Evolutionary conservation across 208 protist genomes (phyloP).

Genomic region (Wallacemonas collosoma): DNA sequence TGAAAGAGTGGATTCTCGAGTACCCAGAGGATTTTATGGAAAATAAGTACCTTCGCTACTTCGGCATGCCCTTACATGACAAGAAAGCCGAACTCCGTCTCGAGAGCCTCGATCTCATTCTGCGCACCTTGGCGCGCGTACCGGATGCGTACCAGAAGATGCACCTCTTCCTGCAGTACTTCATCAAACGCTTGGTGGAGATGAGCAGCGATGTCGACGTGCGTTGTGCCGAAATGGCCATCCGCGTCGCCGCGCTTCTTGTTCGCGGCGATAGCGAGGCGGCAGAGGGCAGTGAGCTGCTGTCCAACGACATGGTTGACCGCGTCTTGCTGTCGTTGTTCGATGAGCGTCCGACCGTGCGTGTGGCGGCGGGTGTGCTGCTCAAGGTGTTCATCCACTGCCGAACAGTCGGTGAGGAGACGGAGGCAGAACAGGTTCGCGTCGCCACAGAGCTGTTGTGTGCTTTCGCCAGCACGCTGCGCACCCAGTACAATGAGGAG

Average conservation of each 20-base stretch:
- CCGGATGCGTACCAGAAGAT: conserved; percentile 67
- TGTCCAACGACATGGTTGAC: conserved; percentile 85
- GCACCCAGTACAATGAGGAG: conserved; percentile 66
- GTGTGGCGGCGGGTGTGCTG: conserved; percentile 77
- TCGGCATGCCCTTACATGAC: conserved; percentile 90
- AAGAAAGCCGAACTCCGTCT: conserved; percentile 78
- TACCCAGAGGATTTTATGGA: conserved; percentile 81
- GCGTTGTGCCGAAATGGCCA: conserved; percentile 82
- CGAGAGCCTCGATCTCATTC: conserved; percentile 77
- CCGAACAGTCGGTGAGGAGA: conserved; percentile 59
- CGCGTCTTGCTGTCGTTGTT: conserved; percentile 78
- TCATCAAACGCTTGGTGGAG: conserved; percentile 79
- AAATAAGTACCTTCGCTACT: conserved; percentile 91
- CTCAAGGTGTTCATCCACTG: conserved; percentile 87
- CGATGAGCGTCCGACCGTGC: conserved; percentile 87
- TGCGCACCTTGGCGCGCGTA: conserved; percentile 58
- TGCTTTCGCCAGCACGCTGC: conserved; percentile 74
- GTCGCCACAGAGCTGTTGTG: conserved; percentile 72
- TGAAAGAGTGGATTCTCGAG: conserved; percentile 76
- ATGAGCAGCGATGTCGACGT: conserved; percentile 84
- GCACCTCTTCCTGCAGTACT: conserved; percentile 88
- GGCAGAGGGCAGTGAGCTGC: conserved; percentile 58
- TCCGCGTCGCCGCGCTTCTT: conserved; percentile 79
- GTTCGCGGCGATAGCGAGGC: conserved; percentile 63
- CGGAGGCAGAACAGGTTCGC: conserved; percentile 41